Evolutionary conservation across 495 filamentous ascomycete species (phyloP), one percentile per base, ranked within the genome.

Genomic region (Trichoderma erinaceum): DNA sequence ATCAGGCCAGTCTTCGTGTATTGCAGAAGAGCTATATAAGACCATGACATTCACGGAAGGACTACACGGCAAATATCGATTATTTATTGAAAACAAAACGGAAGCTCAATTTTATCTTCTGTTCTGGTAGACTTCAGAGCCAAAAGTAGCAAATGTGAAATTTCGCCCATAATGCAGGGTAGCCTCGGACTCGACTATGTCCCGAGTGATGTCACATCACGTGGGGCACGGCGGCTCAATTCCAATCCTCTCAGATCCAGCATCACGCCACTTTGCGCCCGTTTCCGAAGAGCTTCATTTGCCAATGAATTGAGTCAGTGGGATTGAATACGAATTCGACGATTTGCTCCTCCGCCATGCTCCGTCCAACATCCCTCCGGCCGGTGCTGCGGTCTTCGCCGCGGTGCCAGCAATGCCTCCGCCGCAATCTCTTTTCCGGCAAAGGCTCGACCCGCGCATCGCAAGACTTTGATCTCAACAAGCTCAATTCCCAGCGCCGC

Each of bases 401-500:
- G 13, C 29, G 64, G 13, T 48, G 71, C 46, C 27, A 25, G 16
- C 61, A 41, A 23, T 65, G 63, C 63, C 63, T 46, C 43, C 76
- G 76, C 46, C 79, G 78, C 58, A 78, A 76, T 32, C 75, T 82
- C 73, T 71, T 78, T 65, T 73, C 73, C 64, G 66, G 69, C 65
- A 70, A 63, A 44, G 65, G 63, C 12, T 68, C 72, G 7, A 65
- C 66, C 43, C 78, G 76, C 18, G 74, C 73, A 10, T 70, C 82
- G 64, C 80, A 85, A 68, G 76, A 70, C 67, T 74, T 86, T 66
- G 80, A 85, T 68, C 44, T 83, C 68, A 74, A 75, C 63, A 76
- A 80, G 66, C 75, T 84, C 68, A 74, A 78, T 63, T 68, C 71
- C 21, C 66, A 79, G 46, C 70, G 75, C 1, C 70, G 76, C 10